Evolutionary conservation across 2,329 filamentous ascomycete genomes (phyloP).

Genomic region (Chaetomium sp.): DNA sequence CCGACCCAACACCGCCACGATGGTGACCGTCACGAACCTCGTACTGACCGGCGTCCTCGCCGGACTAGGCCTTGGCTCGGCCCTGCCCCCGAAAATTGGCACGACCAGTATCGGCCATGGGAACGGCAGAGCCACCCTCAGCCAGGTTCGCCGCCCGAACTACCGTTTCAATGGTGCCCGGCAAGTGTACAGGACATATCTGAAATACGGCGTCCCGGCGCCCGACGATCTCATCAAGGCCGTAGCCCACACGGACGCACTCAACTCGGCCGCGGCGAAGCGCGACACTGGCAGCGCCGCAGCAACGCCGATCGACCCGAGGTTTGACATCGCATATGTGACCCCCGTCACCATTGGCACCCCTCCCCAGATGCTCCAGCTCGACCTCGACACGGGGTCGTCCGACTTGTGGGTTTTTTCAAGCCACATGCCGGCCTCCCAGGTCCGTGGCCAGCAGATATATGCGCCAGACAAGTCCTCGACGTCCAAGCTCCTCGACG

Average conservation of each 20-base stretch:
- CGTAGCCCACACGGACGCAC: conserved; percentile 35
- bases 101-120: conserved; percentile 27
- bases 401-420: conserved; percentile 51
- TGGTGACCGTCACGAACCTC: conserved; percentile 30
- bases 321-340: conserved; percentile 42
- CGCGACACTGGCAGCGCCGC: conserved; percentile 38
- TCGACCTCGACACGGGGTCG: conserved; percentile 37
- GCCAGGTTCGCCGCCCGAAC: conserved; percentile 41
- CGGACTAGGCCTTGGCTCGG: conserved; percentile 28
- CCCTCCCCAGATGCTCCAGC: conserved; percentile 34
- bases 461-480: conserved; percentile 46
- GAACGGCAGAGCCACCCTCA: conserved; percentile 34
- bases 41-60: conserved; percentile 27
- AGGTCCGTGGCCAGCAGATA: conserved; percentile 46
- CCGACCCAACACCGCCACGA: conserved; percentile 8
- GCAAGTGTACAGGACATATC: conserved; percentile 44
- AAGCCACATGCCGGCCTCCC: conserved; percentile 38
- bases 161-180: conserved; percentile 41
- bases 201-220: conserved; percentile 43
- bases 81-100: conserved; percentile 34
- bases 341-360: conserved; percentile 45
- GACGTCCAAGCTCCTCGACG: conserved; percentile 43
- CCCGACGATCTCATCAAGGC: conserved; percentile 40
- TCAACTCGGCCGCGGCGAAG: conserved; percentile 15
- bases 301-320: conserved; percentile 36